Base-by-base conservation (phyloP, 495 filamentous ascomycete genomes). In the Neurospora sp. region DNA sequence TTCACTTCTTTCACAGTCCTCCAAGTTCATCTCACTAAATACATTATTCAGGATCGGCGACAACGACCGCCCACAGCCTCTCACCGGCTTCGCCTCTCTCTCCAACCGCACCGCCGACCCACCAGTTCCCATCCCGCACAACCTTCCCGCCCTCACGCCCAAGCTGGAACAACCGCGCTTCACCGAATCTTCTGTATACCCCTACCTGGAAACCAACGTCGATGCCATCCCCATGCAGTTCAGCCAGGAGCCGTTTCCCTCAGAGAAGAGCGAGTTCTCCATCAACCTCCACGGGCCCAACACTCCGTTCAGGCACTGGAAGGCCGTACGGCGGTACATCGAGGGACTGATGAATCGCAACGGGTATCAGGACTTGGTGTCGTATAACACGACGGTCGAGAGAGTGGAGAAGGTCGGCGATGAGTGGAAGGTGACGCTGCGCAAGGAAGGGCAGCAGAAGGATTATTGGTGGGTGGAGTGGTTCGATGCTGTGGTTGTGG, bases 401-500 rank as follows among this genome's bases (percentile, higher is more conserved):
- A 42, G 73, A 0, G 77, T 78, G 4, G 73, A 79, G 14, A 84
- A 83, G 76, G 70, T 78, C 27, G 74, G 78, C 18, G 69, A 40
- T 1, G 79, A 82, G 74, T 84, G 83, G 82, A 79, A 76, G 42
- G 68, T 84, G 18, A 80, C 79, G 9, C 71, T 82, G 10, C 78
- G 82, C 14, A 76, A 81, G 38, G 76, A 78, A 20, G 78, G 78
- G 22, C 42, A 72, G 18, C 40, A 75, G 22, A 77, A 73, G 18
- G 82, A 84, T 71, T 80, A 80, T 39, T 84, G 81, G 82, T 83
- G 81, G 79, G 59, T 69, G 12, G 77, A 78, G 48, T 78, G 71
- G 68, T 94, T 89, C 77, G 92, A 95, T 81, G 91, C 90, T 5
- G 87, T 94, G 5, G 85, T 93, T 1, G 87, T 92, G 31, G 91